Base-by-base conservation (phyloP, 345 rosid species). In the Odontarrhena argentea region DNA sequence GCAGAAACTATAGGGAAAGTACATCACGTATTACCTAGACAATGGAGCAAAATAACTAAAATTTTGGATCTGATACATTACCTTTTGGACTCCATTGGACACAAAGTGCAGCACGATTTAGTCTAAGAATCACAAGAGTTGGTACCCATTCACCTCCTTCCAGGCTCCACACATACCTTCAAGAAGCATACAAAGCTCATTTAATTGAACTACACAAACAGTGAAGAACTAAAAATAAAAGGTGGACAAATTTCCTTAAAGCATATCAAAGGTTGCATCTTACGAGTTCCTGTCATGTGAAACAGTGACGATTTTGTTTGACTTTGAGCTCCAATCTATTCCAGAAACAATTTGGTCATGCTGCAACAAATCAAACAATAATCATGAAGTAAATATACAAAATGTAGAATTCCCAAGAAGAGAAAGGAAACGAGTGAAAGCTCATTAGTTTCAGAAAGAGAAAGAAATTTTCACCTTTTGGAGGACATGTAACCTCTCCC, bases 261-360 rank as follows among this genome's bases (percentile, higher is more conserved):
- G 11, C 7, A 46, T 40, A 54, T 54, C 22, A 62, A 73, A 73
- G 49, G 7, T 61, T 14, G 58, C 40, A 55, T 84, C 97, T 87
- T 74, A 94, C 97, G 99, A 91, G 85, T 88, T 88, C 67, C 97
- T 84, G 74, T 91, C 99, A 74, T 94, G 97, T 30, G 97, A 91
- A 30, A 88, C 96, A 14, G 90, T 88, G 22, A 94, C 97, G 67
- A 91, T 82, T 79, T 82, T 79, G 86, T 94, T 94, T 40, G 96
- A 83, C 60, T 74, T 80, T 9, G 80, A 74, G 82, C 96, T 83
- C 97, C 99, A 94, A 74, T 94, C 99, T 74, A 94, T 86, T 63
- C 97, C 99, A 71, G 96, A 87, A 62, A 94, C 88, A 74, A 94
- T 79, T 79, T 94, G 99, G 77, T 94, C 99, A 76, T 94, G 99